Evolutionary conservation across 257 asterid genomes (phyloP).

Genomic region (Cinchona pubescens): DNA sequence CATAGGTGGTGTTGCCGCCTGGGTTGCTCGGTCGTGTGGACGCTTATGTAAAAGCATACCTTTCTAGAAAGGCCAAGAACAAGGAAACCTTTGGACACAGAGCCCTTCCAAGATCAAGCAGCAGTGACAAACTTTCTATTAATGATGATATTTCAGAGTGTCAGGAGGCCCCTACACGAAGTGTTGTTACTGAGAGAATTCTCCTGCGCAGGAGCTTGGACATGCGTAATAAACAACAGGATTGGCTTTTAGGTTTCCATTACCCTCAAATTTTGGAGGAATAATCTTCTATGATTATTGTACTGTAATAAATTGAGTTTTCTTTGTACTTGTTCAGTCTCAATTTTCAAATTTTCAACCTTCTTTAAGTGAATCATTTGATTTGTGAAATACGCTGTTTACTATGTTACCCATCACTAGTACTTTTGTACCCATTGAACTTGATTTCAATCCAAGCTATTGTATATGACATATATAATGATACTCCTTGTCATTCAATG

Average conservation of each 20-base stretch:
- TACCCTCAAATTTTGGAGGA: constrained; percentile 9
- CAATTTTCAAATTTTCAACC: background rate
- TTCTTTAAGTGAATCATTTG: background rate
- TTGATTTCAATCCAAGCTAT: background rate
- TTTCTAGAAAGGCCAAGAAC: constrained; percentile 54
- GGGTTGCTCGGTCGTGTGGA: constrained; percentile 55
- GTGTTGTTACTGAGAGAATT: constrained; percentile 64
- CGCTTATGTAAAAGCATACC: constrained; percentile 58
- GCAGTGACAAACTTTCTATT: constrained; percentile 24
- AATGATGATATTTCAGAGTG: constrained; percentile 42
- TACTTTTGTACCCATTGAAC: background rate
- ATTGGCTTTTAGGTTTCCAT: constrained; percentile 70
- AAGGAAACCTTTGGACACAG: constrained; percentile 37
- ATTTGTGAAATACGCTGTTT: background rate
- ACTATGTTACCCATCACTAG: background rate
- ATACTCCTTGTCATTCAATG: background rate
- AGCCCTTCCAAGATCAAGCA: constrained; percentile 35
- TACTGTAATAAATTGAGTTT: background rate
- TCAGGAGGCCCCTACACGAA: constrained; percentile 52
- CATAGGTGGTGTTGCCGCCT: constrained; percentile 61
- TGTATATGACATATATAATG: background rate
- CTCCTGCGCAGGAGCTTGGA: constrained; percentile 56
- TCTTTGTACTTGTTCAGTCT: background rate
- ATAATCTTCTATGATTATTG: background rate
- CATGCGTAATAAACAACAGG: constrained; percentile 66